A percentile compares a stretch with the other conserved stretches of the same genome.
Conservation (phyloP, 768 basidiomycete genomes). For the Trametes meyenii region DNA sequence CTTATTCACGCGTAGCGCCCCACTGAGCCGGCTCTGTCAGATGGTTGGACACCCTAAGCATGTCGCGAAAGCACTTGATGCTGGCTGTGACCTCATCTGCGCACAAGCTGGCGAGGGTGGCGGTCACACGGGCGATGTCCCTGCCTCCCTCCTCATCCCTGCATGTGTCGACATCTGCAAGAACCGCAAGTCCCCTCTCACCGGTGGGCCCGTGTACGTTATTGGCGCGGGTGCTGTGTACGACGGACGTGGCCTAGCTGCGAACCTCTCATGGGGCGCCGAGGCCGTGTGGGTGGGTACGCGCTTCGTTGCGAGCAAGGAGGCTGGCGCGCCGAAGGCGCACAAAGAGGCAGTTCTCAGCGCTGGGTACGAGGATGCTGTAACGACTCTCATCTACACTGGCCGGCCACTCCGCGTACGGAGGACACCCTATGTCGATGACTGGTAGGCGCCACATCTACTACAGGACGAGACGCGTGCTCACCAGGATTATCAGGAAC, state of each 20-base stretch:
- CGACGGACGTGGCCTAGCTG: slow-evolving; percentile 85
- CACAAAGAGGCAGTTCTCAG: slow-evolving; percentile 81
- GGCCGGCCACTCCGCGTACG: slow-evolving; percentile 87
- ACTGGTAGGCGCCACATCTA: slow-evolving; percentile 51
- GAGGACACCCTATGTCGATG: slow-evolving; percentile 81
- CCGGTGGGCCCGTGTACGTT: slow-evolving; percentile 82
- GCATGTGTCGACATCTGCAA: slow-evolving; percentile 86
- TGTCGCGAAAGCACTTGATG: slow-evolving; percentile 76
- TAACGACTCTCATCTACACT: slow-evolving; percentile 87
- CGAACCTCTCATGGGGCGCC: slow-evolving; percentile 88
- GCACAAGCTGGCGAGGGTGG: slow-evolving; percentile 94
- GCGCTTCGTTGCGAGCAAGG: slow-evolving; percentile 81
- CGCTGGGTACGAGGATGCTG: slow-evolving; percentile 76
- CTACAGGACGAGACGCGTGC: background rate
- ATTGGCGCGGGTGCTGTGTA: slow-evolving; percentile 91
- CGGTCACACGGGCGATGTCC: slow-evolving; percentile 75
- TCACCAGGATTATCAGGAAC: slow-evolving; percentile 52
- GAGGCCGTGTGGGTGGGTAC: slow-evolving; percentile 72
- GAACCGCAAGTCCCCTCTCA: slow-evolving; percentile 77
- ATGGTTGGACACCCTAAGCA: slow-evolving; percentile 98
- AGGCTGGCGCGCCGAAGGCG: slow-evolving; percentile 79
- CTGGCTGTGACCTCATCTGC: slow-evolving; percentile 91
- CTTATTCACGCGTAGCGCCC: background rate
- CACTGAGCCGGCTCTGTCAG: slow-evolving; percentile 29
- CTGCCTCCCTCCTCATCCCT: slow-evolving; percentile 86